These are phyloP conservation scores for Primulina eburnea DNA, from an alignment of 257 asterid species.

Conservation along the genomic window DNA sequence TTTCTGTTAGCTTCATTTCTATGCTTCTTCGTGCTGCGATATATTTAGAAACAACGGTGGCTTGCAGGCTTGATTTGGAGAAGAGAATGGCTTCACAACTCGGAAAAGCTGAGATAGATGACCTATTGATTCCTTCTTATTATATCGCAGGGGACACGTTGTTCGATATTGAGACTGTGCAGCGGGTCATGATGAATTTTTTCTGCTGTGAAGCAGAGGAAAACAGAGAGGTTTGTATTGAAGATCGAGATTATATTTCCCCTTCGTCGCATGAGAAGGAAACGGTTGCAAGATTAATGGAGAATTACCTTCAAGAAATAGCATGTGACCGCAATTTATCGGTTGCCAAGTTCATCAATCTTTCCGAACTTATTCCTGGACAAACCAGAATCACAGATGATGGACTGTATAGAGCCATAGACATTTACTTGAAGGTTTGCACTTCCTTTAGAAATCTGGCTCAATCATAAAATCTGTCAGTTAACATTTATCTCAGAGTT, in stretches of 20 bases:
- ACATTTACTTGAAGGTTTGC: slow-evolving; percentile 78
- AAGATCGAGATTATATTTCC: slow-evolving; percentile 38
- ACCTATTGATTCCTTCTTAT: slow-evolving; percentile 67
- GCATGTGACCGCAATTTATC: slow-evolving; percentile 65
- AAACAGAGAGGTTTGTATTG: slow-evolving; percentile 24
- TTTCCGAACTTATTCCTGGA: slow-evolving; percentile 69
- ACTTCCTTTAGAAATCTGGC: background rate
- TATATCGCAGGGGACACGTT: slow-evolving; percentile 64
- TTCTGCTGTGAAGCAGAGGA: slow-evolving; percentile 51
- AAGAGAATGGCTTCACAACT: slow-evolving; percentile 72
- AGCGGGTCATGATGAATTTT: slow-evolving; percentile 58
- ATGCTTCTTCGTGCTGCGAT: slow-evolving; percentile 84
- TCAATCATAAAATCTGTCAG: background rate
- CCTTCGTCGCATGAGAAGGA: slow-evolving; percentile 43
- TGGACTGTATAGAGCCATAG: slow-evolving; percentile 83
- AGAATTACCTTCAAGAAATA: slow-evolving; percentile 62
- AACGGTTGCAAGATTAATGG: slow-evolving; percentile 61
- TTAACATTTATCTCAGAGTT: background rate
- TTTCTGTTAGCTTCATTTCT: slow-evolving; percentile 79
- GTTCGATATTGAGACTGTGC: slow-evolving; percentile 74
- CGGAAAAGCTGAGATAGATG: slow-evolving; percentile 76
- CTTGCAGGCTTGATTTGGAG: slow-evolving; percentile 86
- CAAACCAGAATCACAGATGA: slow-evolving; percentile 68
- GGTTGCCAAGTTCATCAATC: slow-evolving; percentile 46
- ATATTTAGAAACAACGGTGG: slow-evolving; percentile 71